Evolutionary conservation across 2,329 filamentous ascomycete species (phyloP), one percentile per base, ranked within the genome.

Genomic region (Diaporthe vaccinii): DNA sequence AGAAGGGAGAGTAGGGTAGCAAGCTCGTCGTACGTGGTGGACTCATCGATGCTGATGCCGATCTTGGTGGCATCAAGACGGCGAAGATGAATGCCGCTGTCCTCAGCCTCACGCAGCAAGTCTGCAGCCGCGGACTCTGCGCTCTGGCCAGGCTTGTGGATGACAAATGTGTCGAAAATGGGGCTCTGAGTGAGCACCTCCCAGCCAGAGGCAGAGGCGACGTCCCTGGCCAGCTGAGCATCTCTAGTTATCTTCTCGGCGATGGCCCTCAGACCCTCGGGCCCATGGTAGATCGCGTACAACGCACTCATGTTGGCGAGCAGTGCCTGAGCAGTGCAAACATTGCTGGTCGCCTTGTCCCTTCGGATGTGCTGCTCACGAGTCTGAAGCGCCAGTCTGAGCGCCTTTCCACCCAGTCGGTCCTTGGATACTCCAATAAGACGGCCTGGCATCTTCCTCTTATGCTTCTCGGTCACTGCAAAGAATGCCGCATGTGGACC

Each of bases 401-500:
- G 92, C 7, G 96, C 96, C 17, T 90, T 92, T 77, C 94, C 91
- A 10, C 96, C 96, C 7, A 95, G 88, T 73, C 96, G 91, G 82
- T 98, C 96, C 84, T 97, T 98, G 69, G 96, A 98, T 4, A 98
- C 89, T 79, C 96, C 96, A 77, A 98, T 93, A 41, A 98, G 86
- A 79, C 96, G 93, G 58, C 96, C 96, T 6, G 96, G 96, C 78
- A 98, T 96, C 86, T 97, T 98, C 76, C 96, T 91, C 91, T 98
- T 98, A 86, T 96, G 92, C 84, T 96, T 95, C 68, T 98, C 96
- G 73, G 91, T 91, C 73, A 96, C 95, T 28, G 96, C 94, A 83
- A 98, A 98, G 90, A 98, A 98, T 25, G 96, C 96, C 36, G 96
- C 96, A 81, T 98, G 96, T n/a, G 96, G 96, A 28, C 96, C 96